Base-by-base conservation (phyloP, 2,329 filamentous ascomycete genomes). In the Venturiaceae sp. region DNA sequence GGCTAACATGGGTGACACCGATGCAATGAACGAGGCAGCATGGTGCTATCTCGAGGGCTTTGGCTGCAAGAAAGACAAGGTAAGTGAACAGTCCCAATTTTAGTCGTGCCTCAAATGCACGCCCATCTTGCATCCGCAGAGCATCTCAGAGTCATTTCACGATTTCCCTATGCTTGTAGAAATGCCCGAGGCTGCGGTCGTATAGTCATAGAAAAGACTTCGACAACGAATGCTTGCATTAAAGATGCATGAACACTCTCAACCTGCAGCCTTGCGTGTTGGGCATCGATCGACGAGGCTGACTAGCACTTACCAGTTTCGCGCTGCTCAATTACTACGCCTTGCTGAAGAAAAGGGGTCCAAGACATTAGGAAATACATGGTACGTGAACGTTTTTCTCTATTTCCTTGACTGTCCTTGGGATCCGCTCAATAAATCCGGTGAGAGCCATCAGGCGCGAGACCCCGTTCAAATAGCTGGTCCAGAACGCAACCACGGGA, bases 41-140 rank as follows among this genome's bases (percentile, higher is more conserved):
- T 95, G 91, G 90, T 99, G 94, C 77, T 97, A 94, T 79, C 74
- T 95, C 30, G 88, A 96, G 70, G 94, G 94, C n/a, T 96, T 95
- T 73, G 94, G 94, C 34, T 92, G 91, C 68, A 94, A 91, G 73
- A 99, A 97, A 73, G 92, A 99, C 78, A 97, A 96, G 88, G 92
- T 96, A 80, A 74, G 89, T 83, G 59, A 54, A 50, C n/a, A 61
- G 59, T 56, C 39, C 37, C 9, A 11, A 23, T 3, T 44, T 33
- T 36, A 28, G 19, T 39, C 26, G 34, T 56, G 34, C 52, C 32
- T 50, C 9, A 5, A 7, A 50, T 30, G 21, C 2, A 50, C 55
- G 36, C 9, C 6, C 1, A 30, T n/a, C 14, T n/a, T 30, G 44
- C 44, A 30, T 50, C 57, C 36, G 11, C 32, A 28, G 19, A 28